These are phyloP conservation scores for Penicillium hordei DNA, from an alignment of 2,329 filamentous ascomycete genomes.

Conservation along the genomic window DNA sequence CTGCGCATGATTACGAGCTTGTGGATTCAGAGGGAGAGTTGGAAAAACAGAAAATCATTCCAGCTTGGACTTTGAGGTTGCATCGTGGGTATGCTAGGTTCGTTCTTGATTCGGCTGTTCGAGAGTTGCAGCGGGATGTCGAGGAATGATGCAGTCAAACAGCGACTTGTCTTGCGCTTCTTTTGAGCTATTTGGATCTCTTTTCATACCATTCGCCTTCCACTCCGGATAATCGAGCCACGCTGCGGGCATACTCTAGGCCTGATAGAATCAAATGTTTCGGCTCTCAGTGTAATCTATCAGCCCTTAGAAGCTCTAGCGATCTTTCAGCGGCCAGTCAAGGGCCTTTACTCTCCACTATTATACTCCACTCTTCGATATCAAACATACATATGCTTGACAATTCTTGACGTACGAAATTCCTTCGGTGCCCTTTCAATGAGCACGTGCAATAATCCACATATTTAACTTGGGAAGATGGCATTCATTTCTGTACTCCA, in stretches of 20 bases:
- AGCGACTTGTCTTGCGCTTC: neutral
- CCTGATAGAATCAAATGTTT: too few species aligned
- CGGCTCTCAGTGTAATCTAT: too few species aligned
- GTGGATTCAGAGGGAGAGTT: slow-evolving; percentile 17
- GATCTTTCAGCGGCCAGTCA: too few species aligned
- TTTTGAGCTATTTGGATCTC: neutral
- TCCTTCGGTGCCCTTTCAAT: neutral
- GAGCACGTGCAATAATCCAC: neutral
- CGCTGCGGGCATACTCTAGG: neutral
- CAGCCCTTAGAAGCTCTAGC: rapidly evolving
- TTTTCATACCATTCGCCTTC: neutral
- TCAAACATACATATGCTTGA: neutral
- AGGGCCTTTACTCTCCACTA: too few species aligned
- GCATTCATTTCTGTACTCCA: neutral
- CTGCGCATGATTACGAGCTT: slow-evolving; percentile 31
- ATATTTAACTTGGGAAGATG: too few species aligned
- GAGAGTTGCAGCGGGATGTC: neutral
- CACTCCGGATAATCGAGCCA: too few species aligned
- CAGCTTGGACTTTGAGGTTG: slow-evolving; percentile 23
- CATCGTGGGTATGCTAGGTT: slow-evolving; percentile 30
- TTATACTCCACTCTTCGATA: neutral
- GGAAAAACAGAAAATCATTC: slow-evolving; percentile 26
- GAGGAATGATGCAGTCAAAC: neutral
- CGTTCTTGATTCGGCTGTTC: slow-evolving; percentile 20
- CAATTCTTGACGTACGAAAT: neutral